Base-by-base conservation (phyloP, 2,329 filamentous ascomycete species). In the Talaromyces sp. region DNA sequence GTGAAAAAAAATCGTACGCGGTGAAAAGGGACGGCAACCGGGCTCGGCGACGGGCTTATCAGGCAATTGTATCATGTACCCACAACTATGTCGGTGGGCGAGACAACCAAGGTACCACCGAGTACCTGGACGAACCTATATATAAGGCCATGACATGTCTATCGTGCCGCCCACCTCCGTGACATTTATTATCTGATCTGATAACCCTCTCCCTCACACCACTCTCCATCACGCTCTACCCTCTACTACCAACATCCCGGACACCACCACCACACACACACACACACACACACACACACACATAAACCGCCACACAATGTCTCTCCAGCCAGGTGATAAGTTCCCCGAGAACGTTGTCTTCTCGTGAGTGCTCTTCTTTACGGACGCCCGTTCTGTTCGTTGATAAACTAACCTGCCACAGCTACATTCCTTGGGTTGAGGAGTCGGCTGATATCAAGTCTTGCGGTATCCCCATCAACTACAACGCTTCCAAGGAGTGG, bases 291-390 rank as follows among this genome's bases (percentile, higher is more conserved):
- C 12, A 63, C 28, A 48, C 16, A 21, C 31, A 28, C 6, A 40
- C 16, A n/a, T n/a, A n/a, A n/a, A n/a, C n/a, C n/a, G n/a, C 31
- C 37, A 63, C 71, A 79, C 68, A 73, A 87, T 87, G 84, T 76
- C 88, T 76, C 84, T 95, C 78, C 88, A 93, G 77, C 84, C 84
- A 75, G 93, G 93, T 74, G 91, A 96, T 77, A 81, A 82, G 75
- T 93, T 98, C 84, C 93, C 93, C 69, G 81, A 87, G 69, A 89
- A 84, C 70, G 88, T 96, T 66, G 82, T 83, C 77, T 97, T 97
- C 83, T 82, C 83, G 86, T 88, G 79, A 71, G 84, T 79, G 48
- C 48, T 21, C 44, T 56, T 16, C 16, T 62, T n/a, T 21, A 54
- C 31, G 31, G 59, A 56, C 18, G 50, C 37, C 64, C 60, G 1